These are phyloP conservation scores for Talaromyces nanjingensis DNA, from an alignment of 495 filamentous ascomycete species.

Conservation along the genomic window DNA sequence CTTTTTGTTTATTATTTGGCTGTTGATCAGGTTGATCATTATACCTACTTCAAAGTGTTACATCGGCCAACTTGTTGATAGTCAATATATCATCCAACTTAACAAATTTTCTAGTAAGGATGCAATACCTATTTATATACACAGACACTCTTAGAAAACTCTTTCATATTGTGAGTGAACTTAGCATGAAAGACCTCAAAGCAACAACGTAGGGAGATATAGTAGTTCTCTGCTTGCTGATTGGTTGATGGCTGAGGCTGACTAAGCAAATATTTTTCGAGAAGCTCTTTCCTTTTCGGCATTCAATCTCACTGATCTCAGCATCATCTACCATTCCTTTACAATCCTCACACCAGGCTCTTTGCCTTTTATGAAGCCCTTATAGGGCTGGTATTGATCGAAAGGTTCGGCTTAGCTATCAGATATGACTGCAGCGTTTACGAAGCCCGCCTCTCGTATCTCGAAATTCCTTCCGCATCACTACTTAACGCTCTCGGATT, in stretches of 20 bases:
- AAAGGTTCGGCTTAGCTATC: neutral
- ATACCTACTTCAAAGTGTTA: neutral
- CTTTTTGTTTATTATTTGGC: neutral
- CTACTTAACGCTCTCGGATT: slow-evolving; percentile 21
- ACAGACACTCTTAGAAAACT: too few species aligned
- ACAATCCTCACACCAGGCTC: neutral
- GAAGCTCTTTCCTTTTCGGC: neutral
- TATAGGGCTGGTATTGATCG: neutral
- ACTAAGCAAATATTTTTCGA: neutral
- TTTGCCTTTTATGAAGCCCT: slow-evolving; percentile 2
- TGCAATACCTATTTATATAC: neutral
- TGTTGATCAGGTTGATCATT: neutral
- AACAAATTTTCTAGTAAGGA: neutral
- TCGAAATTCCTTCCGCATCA: slow-evolving; percentile 22
- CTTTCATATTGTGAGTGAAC: too few species aligned
- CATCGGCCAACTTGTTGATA: neutral
- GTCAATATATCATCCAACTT: neutral
- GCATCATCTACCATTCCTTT: neutral
- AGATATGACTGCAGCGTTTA: neutral
- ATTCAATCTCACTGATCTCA: neutral
- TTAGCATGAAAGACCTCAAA: too few species aligned
- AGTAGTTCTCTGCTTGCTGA: neutral
- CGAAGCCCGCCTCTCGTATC: neutral
- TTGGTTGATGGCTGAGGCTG: neutral
- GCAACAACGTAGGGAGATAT: neutral